These are phyloP conservation scores for Strigomonas galati DNA, from an alignment of 208 protist genomes.

Conservation along the genomic window DNA sequence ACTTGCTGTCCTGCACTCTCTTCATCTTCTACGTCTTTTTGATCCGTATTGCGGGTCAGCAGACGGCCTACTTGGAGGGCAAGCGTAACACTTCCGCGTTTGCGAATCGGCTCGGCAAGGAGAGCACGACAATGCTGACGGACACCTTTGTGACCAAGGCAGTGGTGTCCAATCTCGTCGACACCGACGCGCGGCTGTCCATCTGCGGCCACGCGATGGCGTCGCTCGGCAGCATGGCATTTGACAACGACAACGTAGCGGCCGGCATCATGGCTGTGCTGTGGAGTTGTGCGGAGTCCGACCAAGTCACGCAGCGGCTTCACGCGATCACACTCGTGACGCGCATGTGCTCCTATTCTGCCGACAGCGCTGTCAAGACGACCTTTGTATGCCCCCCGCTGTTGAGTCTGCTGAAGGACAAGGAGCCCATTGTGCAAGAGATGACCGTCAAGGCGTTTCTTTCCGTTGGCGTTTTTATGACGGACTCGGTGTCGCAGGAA, in stretches of 20 bases:
- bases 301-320: slow-evolving; percentile 27
- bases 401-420: slow-evolving; percentile 42
- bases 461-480: slow-evolving; percentile 31
- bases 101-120: not conserved
- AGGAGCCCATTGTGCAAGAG: slow-evolving; percentile 44
- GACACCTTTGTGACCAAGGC: slow-evolving; percentile 10
- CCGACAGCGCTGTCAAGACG: slow-evolving; percentile 33
- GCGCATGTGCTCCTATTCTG: slow-evolving; percentile 31
- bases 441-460: slow-evolving; percentile 45
- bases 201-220: slow-evolving; percentile 29
- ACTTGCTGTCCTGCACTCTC: not conserved
- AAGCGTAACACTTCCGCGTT: not conserved
- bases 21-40: slow-evolving; percentile 35
- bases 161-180: not conserved
- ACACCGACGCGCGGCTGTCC: slow-evolving; percentile 13
- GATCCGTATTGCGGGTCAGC: slow-evolving; percentile 21
- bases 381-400: slow-evolving; percentile 44
- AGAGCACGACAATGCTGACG: not conserved
- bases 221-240: slow-evolving; percentile 25
- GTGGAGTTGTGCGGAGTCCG: slow-evolving; percentile 31
- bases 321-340: slow-evolving; percentile 45
- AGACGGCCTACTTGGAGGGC: slow-evolving; percentile 9
- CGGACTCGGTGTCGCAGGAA: slow-evolving; percentile 39
- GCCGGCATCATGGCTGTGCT: slow-evolving; percentile 45
- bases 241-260: slow-evolving; percentile 25